Base-by-base conservation (phyloP, 1,139 yeast species). In the Debaryomycetaceae sp. region DNA sequence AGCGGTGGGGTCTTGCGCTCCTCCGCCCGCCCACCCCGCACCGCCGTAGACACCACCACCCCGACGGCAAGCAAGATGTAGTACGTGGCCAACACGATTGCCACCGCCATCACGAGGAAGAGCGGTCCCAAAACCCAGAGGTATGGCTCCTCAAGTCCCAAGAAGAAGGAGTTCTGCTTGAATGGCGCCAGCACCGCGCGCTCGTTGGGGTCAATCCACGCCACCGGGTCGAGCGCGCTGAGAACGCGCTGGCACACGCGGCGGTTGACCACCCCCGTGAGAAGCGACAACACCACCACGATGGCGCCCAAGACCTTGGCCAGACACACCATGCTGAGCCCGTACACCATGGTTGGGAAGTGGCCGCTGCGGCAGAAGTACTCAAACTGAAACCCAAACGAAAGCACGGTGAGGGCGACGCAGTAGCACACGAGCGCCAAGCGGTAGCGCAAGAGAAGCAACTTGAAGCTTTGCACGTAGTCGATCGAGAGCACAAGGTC, bases 111-210 rank as follows among this genome's bases (percentile, higher is more conserved):
- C 9, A 69, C 34, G 28, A 74, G 59, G 39, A 81, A 71, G 2
- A 81, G 27, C 2, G 82, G 71, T 0, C 86, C 88, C 25, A 81
- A 50, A 37, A 76, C 60, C 63, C 78, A 71, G 24, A 79, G 48
- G 25, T 67, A 65, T 8, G 56, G 49, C 34, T 79, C 86, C 38
- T 78, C 78, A 6, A 83, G 55, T 0, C 95, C 95, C 32, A 85
- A 56, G 44, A 74, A 83, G 45, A 72, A 79, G 13, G 59, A 45
- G 34, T 64, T 61, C 31, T 58, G 39, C 32, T 45, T 48, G 41
- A 46, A 61, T 13, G 45, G 49, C 7, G 44, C 30, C 29, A 56
- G 51, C 31, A 54, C 31, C 30, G 54, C 57, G 23, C 58, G 49
- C 32, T 61, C 65, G 38, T 60, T 60, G 5, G 45, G 34, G 31